Conservation (phyloP, 495 filamentous ascomycete species). For the Rusavskia elegans region DNA sequence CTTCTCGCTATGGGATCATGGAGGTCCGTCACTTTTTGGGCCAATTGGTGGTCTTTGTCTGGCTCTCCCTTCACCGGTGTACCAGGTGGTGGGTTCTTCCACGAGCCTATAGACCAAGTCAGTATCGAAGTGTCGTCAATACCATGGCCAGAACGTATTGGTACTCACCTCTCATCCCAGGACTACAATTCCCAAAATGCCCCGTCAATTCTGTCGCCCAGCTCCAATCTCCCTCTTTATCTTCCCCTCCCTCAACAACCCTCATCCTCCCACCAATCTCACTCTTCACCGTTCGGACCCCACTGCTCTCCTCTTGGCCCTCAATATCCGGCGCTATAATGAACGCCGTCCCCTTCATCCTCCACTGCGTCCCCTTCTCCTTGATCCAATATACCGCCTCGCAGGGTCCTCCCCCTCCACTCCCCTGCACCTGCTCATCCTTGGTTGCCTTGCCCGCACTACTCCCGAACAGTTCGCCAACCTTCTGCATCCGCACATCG, state of each 20-base stretch:
- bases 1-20: constrained; percentile 48
- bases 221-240: constrained; percentile 31
- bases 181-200: constrained; percentile 77
- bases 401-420: constrained; percentile 49
- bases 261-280: constrained; percentile 17
- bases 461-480: constrained; percentile 43
- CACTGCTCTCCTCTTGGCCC: constrained; percentile 23
- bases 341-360: constrained; percentile 61
- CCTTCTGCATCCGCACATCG: constrained; percentile 74
- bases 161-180: constrained; percentile 48
- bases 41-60: constrained; percentile 38
- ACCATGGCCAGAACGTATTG: background rate
- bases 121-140: too few relatives aligned
- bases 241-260: constrained; percentile 12
- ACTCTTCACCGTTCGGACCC: constrained; percentile 24
- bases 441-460: constrained; percentile 19
- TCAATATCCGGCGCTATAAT: constrained; percentile 47
- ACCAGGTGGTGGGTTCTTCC: constrained; percentile 64
- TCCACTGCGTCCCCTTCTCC: constrained; percentile 63
- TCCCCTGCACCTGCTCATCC: constrained; percentile 25
- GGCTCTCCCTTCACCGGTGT: constrained; percentile 28
- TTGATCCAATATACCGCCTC: constrained; percentile 78
- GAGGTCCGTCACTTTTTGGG: constrained; percentile 52
- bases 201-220: constrained; percentile 64
- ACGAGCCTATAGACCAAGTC: constrained; percentile 39